A percentile compares a stretch with the other conserved stretches of the same genome.
phyloP scores from a whole-genome alignment of 1,284 basidiomycete genomes.

The Cerrena zonata region DNA sequence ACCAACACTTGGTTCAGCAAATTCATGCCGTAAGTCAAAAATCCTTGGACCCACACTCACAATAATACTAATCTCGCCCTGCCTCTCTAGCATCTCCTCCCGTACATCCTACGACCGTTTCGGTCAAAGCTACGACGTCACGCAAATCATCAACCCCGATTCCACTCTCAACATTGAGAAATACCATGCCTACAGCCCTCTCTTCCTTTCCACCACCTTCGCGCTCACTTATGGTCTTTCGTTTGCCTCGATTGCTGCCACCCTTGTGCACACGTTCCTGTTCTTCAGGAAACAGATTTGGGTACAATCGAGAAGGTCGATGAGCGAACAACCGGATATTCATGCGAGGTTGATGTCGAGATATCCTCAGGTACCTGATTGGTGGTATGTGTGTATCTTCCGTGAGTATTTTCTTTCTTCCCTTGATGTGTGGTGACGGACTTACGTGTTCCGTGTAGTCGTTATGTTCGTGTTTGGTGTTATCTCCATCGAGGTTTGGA shows the following conservation, averaged over 20 bases:
- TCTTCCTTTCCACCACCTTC: slow-evolving; percentile 64
- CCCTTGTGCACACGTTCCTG: slow-evolving; percentile 72
- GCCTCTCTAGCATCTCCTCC: slow-evolving; percentile 41
- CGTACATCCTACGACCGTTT: slow-evolving; percentile 54
- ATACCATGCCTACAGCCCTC: slow-evolving; percentile 53
- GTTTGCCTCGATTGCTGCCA: slow-evolving; percentile 53
- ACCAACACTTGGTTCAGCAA: slow-evolving; percentile 38
- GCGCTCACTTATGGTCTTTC: slow-evolving; percentile 61
- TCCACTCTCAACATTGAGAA: slow-evolving; percentile 45
- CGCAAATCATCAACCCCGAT: slow-evolving; percentile 47
- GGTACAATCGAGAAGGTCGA: slow-evolving; percentile 54
- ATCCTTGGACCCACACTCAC: too few relatives aligned
- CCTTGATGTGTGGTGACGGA: background rate
- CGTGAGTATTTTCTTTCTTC: slow-evolving; percentile 18
- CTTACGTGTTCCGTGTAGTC: slow-evolving; percentile 23
- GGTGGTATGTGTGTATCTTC: slow-evolving; percentile 58
- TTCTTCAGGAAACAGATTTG: slow-evolving; percentile 79
- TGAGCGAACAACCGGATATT: slow-evolving; percentile 77
- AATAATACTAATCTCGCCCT: too few relatives aligned
- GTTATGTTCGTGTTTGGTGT: slow-evolving; percentile 59
- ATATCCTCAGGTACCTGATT: slow-evolving; percentile 70
- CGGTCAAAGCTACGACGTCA: slow-evolving; percentile 51
- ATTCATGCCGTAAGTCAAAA: slow-evolving; percentile 46
- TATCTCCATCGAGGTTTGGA: slow-evolving; percentile 64
- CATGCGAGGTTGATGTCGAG: slow-evolving; percentile 78